These are phyloP conservation scores for Tremella yokohamensis DNA, from an alignment of 768 basidiomycete species.

Conservation along the genomic window DNA sequence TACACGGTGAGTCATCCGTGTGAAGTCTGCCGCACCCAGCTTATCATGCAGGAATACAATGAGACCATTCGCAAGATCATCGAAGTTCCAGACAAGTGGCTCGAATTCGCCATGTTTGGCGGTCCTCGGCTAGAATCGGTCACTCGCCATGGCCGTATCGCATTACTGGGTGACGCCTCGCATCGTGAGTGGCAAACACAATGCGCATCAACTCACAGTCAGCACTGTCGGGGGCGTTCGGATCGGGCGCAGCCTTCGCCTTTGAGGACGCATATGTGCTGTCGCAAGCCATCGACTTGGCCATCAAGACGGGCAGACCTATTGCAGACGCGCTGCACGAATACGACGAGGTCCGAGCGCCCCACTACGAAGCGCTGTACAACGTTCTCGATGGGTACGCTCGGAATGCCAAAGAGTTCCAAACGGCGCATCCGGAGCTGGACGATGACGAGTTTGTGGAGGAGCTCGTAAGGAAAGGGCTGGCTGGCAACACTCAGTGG, in stretches of 20 bases:
- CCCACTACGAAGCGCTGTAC: slow-evolving; percentile 26
- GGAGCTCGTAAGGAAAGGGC: slow-evolving; percentile 14
- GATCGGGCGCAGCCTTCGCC: slow-evolving; percentile 37
- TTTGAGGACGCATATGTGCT: slow-evolving; percentile 36
- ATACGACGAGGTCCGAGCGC: slow-evolving; percentile 25
- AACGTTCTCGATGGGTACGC: slow-evolving; percentile 15
- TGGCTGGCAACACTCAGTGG: slow-evolving; percentile 14
- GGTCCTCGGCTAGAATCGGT: slow-evolving; percentile 29
- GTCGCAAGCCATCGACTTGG: slow-evolving; percentile 16
- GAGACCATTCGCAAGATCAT: slow-evolving; percentile 23
- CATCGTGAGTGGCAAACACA: slow-evolving; percentile 22
- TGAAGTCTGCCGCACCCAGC: neutral
- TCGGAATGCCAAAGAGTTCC: slow-evolving; percentile 17
- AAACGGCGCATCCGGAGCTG: slow-evolving; percentile 10
- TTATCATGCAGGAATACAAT: slow-evolving; percentile 14
- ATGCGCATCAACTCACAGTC: neutral
- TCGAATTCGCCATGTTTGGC: slow-evolving; percentile 34
- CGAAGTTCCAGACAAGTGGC: slow-evolving; percentile 27
- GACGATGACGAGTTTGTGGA: slow-evolving; percentile 14
- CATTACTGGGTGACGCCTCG: slow-evolving; percentile 32
- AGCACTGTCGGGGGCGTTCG: slow-evolving; percentile 34
- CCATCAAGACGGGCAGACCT: neutral
- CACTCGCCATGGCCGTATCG: slow-evolving; percentile 17
- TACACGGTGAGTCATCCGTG: slow-evolving; percentile 17
- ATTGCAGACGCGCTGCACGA: slow-evolving; percentile 15